Conservation (phyloP, 1,284 basidiomycete genomes). For the Rugosomyces carneus region DNA sequence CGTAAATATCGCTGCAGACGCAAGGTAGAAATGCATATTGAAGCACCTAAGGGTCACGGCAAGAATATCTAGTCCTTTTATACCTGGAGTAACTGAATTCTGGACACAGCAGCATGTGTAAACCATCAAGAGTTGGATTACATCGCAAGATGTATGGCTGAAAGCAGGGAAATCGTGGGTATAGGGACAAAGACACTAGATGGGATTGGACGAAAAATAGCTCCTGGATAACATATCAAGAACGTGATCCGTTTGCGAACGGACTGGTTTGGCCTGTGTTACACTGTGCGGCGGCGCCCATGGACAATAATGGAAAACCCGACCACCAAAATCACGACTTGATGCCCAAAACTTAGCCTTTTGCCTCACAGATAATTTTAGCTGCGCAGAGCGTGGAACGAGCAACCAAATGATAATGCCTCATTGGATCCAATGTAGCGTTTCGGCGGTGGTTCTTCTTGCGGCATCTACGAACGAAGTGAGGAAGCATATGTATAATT, state of each 20-base stretch:
- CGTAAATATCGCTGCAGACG: conserved; percentile 11
- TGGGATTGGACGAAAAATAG: conserved; percentile 1
- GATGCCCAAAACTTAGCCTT: background rate
- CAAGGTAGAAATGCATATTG: conserved; percentile 12
- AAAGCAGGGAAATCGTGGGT: conserved; percentile 1
- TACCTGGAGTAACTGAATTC: background rate
- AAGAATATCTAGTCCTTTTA: background rate
- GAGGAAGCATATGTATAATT: background rate
- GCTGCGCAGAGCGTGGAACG: background rate
- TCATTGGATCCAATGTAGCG: conserved; percentile 1
- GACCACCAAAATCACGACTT: background rate
- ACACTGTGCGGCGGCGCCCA: background rate
- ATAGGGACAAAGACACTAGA: conserved; percentile 1
- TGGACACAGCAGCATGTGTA: background rate
- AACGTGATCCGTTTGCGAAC: background rate
- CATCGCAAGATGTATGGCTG: background rate
- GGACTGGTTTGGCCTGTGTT: background rate
- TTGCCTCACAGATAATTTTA: conserved; percentile 4
- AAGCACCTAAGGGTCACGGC: conserved; percentile 3
- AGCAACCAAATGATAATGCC: conserved; percentile 1
- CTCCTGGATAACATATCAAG: background rate
- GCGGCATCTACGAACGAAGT: background rate
- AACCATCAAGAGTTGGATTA: background rate
- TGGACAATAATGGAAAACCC: background rate
- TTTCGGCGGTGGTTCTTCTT: background rate